Conservation (phyloP, 192 early-diverging fungal genomes). For the Backusella mclennaniae region DNA sequence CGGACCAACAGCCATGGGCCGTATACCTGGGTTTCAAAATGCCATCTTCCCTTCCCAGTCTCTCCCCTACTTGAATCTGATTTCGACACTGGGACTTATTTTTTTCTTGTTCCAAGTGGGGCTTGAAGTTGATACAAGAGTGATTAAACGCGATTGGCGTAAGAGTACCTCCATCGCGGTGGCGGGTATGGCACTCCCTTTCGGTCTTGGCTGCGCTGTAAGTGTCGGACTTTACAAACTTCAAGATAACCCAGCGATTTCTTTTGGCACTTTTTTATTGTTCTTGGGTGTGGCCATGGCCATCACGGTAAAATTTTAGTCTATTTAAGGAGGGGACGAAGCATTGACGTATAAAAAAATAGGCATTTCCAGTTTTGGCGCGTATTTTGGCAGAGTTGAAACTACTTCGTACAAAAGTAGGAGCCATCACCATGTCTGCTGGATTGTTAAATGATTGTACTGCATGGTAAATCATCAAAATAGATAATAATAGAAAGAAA, state of each 20-base stretch:
- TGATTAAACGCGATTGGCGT: constrained; percentile 54
- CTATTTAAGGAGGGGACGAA: neutral
- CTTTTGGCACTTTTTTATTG: constrained; percentile 75
- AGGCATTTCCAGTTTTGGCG: constrained; percentile 92
- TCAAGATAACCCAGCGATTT: constrained; percentile 39
- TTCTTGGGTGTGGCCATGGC: constrained; percentile 91
- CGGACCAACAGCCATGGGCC: constrained; percentile 83
- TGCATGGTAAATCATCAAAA: constrained; percentile 66
- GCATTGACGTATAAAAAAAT: neutral
- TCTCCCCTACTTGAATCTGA: constrained; percentile 65
- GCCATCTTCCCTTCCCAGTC: constrained; percentile 76
- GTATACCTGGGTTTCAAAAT: constrained; percentile 61
- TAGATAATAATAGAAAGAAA: constrained; percentile 23
- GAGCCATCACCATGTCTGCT: constrained; percentile 79
- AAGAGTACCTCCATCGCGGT: constrained; percentile 65
- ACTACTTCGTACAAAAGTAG: constrained; percentile 76
- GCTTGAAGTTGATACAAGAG: constrained; percentile 73
- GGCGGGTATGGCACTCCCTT: constrained; percentile 81
- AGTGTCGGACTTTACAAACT: constrained; percentile 67
- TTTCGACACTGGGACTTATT: constrained; percentile 87
- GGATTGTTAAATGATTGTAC: constrained; percentile 85
- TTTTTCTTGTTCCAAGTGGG: constrained; percentile 90
- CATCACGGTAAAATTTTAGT: constrained; percentile 60
- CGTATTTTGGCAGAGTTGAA: constrained; percentile 91
- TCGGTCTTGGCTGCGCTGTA: constrained; percentile 73